Evolutionary conservation across 2,329 filamentous ascomycete genomes (phyloP).

Genomic region (Akanthomyces muscarius): DNA sequence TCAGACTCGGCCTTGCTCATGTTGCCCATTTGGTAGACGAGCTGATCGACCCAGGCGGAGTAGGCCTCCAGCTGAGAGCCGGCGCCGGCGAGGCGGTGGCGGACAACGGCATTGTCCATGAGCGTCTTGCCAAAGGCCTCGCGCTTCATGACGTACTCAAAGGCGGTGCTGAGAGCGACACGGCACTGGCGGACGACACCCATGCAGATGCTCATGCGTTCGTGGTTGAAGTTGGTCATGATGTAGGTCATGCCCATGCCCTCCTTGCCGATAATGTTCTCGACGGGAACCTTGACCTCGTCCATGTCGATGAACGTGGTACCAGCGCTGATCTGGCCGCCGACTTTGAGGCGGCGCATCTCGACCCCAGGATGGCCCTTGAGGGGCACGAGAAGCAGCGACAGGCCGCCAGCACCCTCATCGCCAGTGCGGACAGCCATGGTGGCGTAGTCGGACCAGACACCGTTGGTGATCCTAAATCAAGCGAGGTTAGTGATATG

Average conservation of each 20-base stretch:
- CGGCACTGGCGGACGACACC: slow-evolving; percentile 21
- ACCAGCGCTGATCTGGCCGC: slow-evolving; percentile 61
- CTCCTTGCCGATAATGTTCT: slow-evolving; percentile 50
- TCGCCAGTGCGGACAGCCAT: slow-evolving; percentile 58
- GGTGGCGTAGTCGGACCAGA: slow-evolving; percentile 59
- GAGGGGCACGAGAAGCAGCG: slow-evolving; percentile 52
- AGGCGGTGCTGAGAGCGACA: slow-evolving; percentile 31
- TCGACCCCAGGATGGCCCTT: slow-evolving; percentile 18
- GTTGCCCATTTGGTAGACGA: slow-evolving; percentile 62
- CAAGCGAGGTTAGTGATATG: background rate
- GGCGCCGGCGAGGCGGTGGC: slow-evolving; percentile 64
- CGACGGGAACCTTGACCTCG: slow-evolving; percentile 47
- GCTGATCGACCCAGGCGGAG: slow-evolving; percentile 68
- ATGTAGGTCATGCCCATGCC: slow-evolving; percentile 46
- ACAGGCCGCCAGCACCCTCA: slow-evolving; percentile 48
- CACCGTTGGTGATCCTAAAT: slow-evolving; percentile 51
- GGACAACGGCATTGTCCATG: slow-evolving; percentile 69
- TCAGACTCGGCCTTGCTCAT: slow-evolving; percentile 57
- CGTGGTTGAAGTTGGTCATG: slow-evolving; percentile 48
- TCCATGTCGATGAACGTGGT: slow-evolving; percentile 52
- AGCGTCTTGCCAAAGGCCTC: slow-evolving; percentile 44
- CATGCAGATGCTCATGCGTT: slow-evolving; percentile 34
- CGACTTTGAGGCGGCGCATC: slow-evolving; percentile 51
- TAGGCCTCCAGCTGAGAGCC: slow-evolving; percentile 64
- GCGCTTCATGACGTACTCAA: slow-evolving; percentile 34